Base-by-base conservation (phyloP, 2,329 filamentous ascomycete species). In the Cladophialophora psammophila region DNA sequence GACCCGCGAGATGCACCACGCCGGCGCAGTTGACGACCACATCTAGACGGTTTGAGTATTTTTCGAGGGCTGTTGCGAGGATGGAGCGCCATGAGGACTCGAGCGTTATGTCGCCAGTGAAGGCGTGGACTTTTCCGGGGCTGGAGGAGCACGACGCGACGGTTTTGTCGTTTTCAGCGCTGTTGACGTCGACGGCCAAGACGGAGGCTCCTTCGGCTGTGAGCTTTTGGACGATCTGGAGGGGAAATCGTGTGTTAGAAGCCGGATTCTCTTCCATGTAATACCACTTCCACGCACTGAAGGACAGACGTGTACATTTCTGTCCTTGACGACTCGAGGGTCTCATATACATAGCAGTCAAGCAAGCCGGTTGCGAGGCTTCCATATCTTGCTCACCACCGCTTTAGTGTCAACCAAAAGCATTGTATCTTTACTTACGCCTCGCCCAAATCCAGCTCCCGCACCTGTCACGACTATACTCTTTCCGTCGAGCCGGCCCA, bases 11-110 rank as follows among this genome's bases (percentile, higher is more conserved):
- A 26, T 71, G 64, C 26, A 69, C 58, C 12, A 69, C 69, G 32
- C 69, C 69, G 5, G 69, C 69, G 45, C 66, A 69, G 18, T 71
- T 71, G 26, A 71, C 69, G 10, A 71, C 66, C 35, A 69, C 60
- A 40, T 71, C 69, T 10, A 71, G 52, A 40, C 65, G 58, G 45
- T 60, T 40, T 8, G 32, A 53, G 34, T 67, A 64, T 42, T 34
- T n/a, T 32, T 42, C 34, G n/a, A 53, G 50, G 10, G 50, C 26
- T 13, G 61, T 52, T 9, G 59, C 53, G 42, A 70, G 65, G 52
- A 70, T 68, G 20, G 60, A 38, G 12, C 58, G 63, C 69, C 63
- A 69, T 7, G 69, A 66, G 20, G 63, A 64, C 52, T 69, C 63
- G 31, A 63, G 54, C 8, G 68, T 67, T 9, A 70, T 58, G 53